Base-by-base conservation (phyloP, 441 rosid genomes). In the Populus hybrid region DNA sequence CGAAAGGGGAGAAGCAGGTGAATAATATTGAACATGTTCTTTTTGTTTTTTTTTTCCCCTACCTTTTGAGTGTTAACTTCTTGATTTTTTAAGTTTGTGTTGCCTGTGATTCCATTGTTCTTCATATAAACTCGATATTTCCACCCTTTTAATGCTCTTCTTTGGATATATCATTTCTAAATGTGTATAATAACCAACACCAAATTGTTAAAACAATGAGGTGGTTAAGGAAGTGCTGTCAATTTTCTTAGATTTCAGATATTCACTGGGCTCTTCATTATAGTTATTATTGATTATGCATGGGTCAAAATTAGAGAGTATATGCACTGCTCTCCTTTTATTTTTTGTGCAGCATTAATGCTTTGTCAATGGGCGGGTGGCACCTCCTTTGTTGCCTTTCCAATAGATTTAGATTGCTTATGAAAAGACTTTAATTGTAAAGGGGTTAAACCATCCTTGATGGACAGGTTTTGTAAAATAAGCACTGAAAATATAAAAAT, bases 1-100 rank as follows among this genome's bases (percentile, higher is more conserved):
- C 73, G 83, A 83, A 80, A 69, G 79, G 84, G 66, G 36, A 80
- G 76, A 87, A 84, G 78, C 88, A 88, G 93, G 98, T 94, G 71
- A 88, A 92, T 71, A 24, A 73, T 73, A 50, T 30, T 70, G 26
- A 16, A 10, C 34, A 54, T 18, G 0, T 12, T 38, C 57, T 75
- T 21, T 69, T 74, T 1, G 10, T 28, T 28, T 28, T 28, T 67
- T 73, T 12, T 69, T 72, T 63, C 12, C 73, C n/a, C 18, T 64
- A 28, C 73, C n/a, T 16, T 64, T 76, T 75, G 35, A 69, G 20
- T 78, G 61, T 54, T 6, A 54, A 1, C 7, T 5, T 14, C 61
- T 54, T 54, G 42, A 23, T 70, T 72, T 80, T 71, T 18, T 67
- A 61, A 70, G 66, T 34, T 59, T 59, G 8, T 75, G 32, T 74